phyloP scores from a whole-genome alignment of 1,284 basidiomycete species.

The Rhodotorula sp. region DNA sequence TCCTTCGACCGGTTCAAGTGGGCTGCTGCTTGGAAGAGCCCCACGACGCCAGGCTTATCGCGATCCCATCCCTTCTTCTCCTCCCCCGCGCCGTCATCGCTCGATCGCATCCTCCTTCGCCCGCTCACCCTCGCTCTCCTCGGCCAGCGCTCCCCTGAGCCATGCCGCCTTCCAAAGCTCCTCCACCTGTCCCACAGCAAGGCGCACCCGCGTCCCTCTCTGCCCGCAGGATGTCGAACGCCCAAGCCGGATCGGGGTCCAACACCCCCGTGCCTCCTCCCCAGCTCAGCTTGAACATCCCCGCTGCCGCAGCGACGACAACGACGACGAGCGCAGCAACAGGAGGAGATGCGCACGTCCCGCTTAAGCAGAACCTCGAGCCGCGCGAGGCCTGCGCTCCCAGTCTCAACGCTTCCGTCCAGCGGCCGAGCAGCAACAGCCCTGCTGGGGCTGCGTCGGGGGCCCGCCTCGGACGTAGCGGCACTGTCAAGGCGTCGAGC shows the following conservation, averaged over 20 bases:
- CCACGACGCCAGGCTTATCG: background rate
- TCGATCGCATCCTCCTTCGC: background rate
- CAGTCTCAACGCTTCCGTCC: conserved; percentile 20
- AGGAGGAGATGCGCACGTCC: background rate
- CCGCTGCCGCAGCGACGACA: background rate
- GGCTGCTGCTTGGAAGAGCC: background rate
- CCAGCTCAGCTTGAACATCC: conserved; percentile 12
- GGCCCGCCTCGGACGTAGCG: conserved; percentile 16
- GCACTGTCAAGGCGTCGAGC: conserved; percentile 22
- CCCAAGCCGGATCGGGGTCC: background rate
- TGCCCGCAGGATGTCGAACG: conserved; percentile 24
- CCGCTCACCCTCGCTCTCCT: background rate
- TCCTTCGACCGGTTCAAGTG: no score
- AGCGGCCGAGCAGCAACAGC: background rate
- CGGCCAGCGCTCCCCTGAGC: conserved; percentile 1
- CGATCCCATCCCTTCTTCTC: background rate
- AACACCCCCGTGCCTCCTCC: background rate
- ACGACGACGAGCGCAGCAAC: background rate
- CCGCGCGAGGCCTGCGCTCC: conserved; percentile 25
- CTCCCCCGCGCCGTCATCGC: background rate
- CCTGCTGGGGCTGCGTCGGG: background rate
- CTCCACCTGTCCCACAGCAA: background rate
- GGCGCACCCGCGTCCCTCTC: conserved; percentile 4
- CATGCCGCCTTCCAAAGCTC: background rate
- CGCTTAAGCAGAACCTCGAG: conserved; percentile 18